These are phyloP conservation scores for Colletotrichum magnum DNA, from an alignment of 2,329 filamentous ascomycete species.

Conservation along the genomic window DNA sequence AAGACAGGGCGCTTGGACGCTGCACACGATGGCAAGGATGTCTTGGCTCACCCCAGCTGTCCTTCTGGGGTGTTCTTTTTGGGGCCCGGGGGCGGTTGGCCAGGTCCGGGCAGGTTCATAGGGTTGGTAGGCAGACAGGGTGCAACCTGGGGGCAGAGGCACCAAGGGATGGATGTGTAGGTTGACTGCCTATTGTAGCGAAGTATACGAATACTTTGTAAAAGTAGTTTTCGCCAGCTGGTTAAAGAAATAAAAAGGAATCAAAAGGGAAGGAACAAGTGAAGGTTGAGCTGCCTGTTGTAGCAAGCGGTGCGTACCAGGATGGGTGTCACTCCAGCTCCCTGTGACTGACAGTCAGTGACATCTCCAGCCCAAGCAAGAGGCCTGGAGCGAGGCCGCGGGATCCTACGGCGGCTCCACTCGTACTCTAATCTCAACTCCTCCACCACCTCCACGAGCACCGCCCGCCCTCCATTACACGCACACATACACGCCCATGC, in stretches of 20 bases:
- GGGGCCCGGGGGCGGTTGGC: conserved; percentile 21
- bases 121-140: not conserved
- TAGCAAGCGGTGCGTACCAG: not conserved
- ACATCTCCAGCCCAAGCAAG: not conserved
- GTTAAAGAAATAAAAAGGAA: no score
- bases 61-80: not conserved
- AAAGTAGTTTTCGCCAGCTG: no score
- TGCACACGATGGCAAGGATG: conserved; percentile 4
- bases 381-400: conserved; percentile 24
- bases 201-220: no score
- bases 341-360: not conserved
- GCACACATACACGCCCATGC: conserved; percentile 23
- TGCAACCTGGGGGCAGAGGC: not conserved
- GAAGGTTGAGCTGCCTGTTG: no score
- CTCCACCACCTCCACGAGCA: conserved; percentile 9
- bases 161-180: conserved; percentile 3
- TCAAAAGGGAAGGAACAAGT: not conserved
- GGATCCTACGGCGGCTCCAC: conserved; percentile 23
- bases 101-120: conserved; percentile 3
- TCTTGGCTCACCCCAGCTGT: not conserved
- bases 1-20: conserved; percentile 32
- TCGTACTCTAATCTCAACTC: conserved; percentile 21
- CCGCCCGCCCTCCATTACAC: conserved; percentile 16
- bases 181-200: not conserved
- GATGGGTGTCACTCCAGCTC: no score